Conservation (phyloP, 1,284 basidiomycete genomes). For the Cronartium quercuum region DNA sequence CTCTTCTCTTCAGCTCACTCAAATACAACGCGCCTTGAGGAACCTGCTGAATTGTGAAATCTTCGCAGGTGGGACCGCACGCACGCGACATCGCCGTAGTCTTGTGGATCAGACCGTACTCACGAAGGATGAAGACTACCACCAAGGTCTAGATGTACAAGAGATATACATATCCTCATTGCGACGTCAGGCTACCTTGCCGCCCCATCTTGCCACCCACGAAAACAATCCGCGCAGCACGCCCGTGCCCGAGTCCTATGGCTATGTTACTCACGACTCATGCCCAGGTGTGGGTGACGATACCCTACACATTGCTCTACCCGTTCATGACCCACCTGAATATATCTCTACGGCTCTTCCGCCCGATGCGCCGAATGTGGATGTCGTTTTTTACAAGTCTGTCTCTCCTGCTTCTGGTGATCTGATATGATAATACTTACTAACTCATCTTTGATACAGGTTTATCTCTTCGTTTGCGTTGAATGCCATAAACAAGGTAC, state of each 20-base stretch:
- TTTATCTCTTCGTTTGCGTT: slow-evolving; percentile 24
- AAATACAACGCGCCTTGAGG: background rate
- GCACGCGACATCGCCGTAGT: slow-evolving; percentile 3
- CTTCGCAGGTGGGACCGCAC: slow-evolving; percentile 6
- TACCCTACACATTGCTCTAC: slow-evolving; percentile 57
- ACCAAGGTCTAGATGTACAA: slow-evolving; percentile 22
- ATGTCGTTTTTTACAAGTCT: slow-evolving; percentile 30
- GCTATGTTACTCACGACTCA: slow-evolving; percentile 45
- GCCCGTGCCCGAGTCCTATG: slow-evolving; percentile 30
- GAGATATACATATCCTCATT: slow-evolving; percentile 12
- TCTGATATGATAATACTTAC: background rate
- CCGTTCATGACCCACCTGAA: slow-evolving; percentile 55
- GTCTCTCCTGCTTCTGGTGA: background rate
- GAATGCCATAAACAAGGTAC: slow-evolving; percentile 15
- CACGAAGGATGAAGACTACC: slow-evolving; percentile 20
- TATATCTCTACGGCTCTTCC: slow-evolving; percentile 53
- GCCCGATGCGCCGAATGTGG: slow-evolving; percentile 8
- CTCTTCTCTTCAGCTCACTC: background rate
- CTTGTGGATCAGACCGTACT: background rate
- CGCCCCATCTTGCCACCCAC: background rate
- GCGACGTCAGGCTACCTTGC: slow-evolving; percentile 1
- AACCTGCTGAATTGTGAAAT: background rate
- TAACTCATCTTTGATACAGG: background rate
- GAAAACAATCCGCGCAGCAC: background rate
- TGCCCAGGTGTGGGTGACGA: slow-evolving; percentile 70